A percentile compares a stretch with the other conserved stretches of the same genome.
Conservation (phyloP, 768 basidiomycete species). For the Dioszegia hungarica region DNA sequence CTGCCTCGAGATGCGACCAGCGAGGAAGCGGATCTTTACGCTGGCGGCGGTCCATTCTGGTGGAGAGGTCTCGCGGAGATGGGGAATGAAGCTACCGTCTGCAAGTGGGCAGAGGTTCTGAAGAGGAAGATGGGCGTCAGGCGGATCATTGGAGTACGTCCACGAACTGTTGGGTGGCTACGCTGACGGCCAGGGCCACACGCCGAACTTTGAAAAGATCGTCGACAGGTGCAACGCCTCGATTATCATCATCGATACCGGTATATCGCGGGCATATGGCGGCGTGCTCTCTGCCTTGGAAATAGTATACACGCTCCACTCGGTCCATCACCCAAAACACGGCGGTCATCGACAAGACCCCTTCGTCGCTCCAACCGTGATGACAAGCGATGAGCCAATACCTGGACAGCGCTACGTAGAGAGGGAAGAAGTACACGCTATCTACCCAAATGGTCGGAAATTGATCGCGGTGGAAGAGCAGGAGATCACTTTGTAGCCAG, state of each 20-base stretch:
- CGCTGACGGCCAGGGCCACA: conserved; percentile 64
- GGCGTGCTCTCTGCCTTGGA: conserved; percentile 83
- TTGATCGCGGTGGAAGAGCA: conserved; percentile 16
- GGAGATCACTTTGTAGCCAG: conserved; percentile 11
- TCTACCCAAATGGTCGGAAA: conserved; percentile 20
- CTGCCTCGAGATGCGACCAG: conserved; percentile 63
- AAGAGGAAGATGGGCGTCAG: conserved; percentile 71
- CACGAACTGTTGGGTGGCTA: background rate
- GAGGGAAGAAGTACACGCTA: conserved; percentile 32
- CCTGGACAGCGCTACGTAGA: conserved; percentile 24
- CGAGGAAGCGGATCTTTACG: conserved; percentile 69
- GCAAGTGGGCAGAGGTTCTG: conserved; percentile 66
- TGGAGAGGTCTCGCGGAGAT: conserved; percentile 88
- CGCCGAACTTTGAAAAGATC: conserved; percentile 84
- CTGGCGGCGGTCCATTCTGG: conserved; percentile 80
- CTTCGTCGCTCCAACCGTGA: conserved; percentile 9
- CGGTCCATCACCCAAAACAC: conserved; percentile 48
- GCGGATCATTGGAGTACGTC: conserved; percentile 61
- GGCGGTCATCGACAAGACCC: conserved; percentile 33
- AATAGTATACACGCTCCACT: conserved; percentile 75
- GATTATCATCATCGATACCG: conserved; percentile 93
- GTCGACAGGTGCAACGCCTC: conserved; percentile 83
- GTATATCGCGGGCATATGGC: conserved; percentile 95
- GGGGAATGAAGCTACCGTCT: conserved; percentile 61
- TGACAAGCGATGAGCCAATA: background rate